Evolutionary conservation across 1,284 basidiomycete species (phyloP).

Genomic region (Microbotryum saponariae): DNA sequence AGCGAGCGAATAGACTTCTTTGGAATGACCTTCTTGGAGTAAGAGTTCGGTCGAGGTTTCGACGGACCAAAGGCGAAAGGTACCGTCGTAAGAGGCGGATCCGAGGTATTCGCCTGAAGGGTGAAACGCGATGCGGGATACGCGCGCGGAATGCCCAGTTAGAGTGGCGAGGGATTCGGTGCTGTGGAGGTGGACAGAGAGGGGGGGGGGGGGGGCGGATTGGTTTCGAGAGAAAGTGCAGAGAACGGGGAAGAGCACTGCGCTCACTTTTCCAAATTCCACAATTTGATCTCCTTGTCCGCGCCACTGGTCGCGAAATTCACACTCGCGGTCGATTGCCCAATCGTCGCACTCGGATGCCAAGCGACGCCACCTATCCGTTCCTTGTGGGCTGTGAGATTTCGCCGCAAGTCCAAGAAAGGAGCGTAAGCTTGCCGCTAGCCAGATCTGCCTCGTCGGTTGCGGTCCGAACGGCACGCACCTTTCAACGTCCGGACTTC

Average conservation of each 20-base stretch:
- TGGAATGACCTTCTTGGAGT: slow-evolving; percentile 93
- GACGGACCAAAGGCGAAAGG: slow-evolving; percentile 98
- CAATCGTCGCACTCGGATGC: slow-evolving; percentile 90
- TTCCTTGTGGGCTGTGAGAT: slow-evolving; percentile 65
- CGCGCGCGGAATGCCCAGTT: slow-evolving; percentile 79
- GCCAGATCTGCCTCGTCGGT: too few species aligned
- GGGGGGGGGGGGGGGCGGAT: not conserved
- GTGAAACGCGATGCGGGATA: slow-evolving; percentile 91
- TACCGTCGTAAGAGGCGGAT: slow-evolving; percentile 92
- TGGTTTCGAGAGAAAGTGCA: too few species aligned
- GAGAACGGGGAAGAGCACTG: too few species aligned
- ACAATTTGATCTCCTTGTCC: slow-evolving; percentile 76
- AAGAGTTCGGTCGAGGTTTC: slow-evolving; percentile 70
- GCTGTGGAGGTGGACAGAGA: slow-evolving; percentile 42
- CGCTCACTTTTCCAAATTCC: slow-evolving; percentile 72
- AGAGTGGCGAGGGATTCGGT: slow-evolving; percentile 71
- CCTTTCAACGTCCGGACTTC: slow-evolving; percentile 64
- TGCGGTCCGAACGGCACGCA: slow-evolving; percentile 37
- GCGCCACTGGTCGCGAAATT: slow-evolving; percentile 89
- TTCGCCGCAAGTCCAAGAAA: not conserved
- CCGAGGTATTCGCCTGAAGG: slow-evolving; percentile 87
- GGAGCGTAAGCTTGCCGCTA: too few species aligned
- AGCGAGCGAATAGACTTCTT: slow-evolving; percentile 89
- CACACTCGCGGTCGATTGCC: slow-evolving; percentile 58
- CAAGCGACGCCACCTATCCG: slow-evolving; percentile 92